Conservation (phyloP, 768 basidiomycete genomes). For the Suillus fuscotomentosus region DNA sequence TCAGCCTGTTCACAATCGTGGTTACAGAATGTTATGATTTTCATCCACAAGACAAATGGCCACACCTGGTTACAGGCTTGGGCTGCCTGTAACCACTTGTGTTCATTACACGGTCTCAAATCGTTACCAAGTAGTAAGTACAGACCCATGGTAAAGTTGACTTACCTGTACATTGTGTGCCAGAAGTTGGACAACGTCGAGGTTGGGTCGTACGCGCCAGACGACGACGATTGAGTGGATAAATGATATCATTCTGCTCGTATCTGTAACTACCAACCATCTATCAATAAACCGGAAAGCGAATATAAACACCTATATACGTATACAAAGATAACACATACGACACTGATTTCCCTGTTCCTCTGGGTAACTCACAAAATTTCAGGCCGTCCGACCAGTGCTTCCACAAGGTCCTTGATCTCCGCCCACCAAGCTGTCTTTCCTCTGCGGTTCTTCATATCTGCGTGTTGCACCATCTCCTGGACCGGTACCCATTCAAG, state of each 20-base stretch:
- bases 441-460: conserved; percentile 87
- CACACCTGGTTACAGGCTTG: background rate
- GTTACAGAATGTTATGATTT: background rate
- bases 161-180: background rate
- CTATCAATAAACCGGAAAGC: background rate
- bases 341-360: background rate
- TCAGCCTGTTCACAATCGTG: background rate
- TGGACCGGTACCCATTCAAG: conserved; percentile 82
- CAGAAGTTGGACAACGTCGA: background rate
- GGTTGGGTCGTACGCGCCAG: background rate
- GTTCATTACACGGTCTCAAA: background rate
- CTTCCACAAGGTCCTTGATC: conserved; percentile 69
- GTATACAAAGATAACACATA: background rate
- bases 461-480: conserved; percentile 83
- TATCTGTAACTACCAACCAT: background rate
- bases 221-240: background rate
- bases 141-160: background rate
- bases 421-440: conserved; percentile 77
- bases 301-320: background rate
- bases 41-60: background rate
- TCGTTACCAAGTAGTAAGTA: background rate
- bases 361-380: conserved; percentile 33
- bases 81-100: background rate
- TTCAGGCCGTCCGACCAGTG: conserved; percentile 64
- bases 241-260: background rate